phyloP scores from a whole-genome alignment of 108 stramenopile species.

The Seminavis robusta region DNA sequence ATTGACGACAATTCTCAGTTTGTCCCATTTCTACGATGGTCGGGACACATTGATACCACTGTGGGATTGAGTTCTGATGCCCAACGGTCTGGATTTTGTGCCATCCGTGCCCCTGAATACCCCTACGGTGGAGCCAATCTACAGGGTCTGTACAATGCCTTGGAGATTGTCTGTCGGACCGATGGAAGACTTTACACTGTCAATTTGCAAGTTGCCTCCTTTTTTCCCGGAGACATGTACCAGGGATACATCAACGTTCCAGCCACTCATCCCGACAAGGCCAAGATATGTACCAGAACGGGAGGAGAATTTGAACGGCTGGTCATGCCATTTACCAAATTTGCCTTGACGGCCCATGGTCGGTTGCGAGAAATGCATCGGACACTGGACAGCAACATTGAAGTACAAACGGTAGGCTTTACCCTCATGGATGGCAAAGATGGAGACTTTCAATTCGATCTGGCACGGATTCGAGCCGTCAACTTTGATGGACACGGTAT shows the following conservation, averaged over 20 bases:
- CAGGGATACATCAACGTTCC: slow-evolving; percentile 64
- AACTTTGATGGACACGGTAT: too few relatives aligned
- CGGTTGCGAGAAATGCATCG: slow-evolving; percentile 57
- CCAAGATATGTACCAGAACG: slow-evolving; percentile 2
- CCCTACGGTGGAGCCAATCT: slow-evolving; percentile 63
- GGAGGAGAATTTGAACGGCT: slow-evolving; percentile 32
- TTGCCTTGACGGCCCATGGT: slow-evolving; percentile 59
- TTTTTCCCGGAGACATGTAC: slow-evolving; percentile 80
- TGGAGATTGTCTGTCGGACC: slow-evolving; percentile 75
- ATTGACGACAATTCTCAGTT: neutral
- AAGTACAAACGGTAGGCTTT: slow-evolving; percentile 68
- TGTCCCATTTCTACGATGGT: slow-evolving; percentile 75
- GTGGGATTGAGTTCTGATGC: slow-evolving; percentile 40
- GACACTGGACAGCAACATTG: slow-evolving; percentile 52
- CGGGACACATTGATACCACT: slow-evolving; percentile 59
- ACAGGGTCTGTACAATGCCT: slow-evolving; percentile 61
- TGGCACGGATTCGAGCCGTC: slow-evolving; percentile 71
- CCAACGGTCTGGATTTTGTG: slow-evolving; percentile 72
- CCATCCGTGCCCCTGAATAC: slow-evolving; percentile 74
- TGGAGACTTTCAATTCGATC: slow-evolving; percentile 78
- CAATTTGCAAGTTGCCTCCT: slow-evolving; percentile 63
- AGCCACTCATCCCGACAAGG: slow-evolving; percentile 2
- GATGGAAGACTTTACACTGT: slow-evolving; percentile 78
- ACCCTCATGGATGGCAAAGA: slow-evolving; percentile 80
- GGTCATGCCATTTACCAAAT: slow-evolving; percentile 64